phyloP scores from a whole-genome alignment of 2,329 filamentous ascomycete species.

The Colletotrichum navitas region DNA sequence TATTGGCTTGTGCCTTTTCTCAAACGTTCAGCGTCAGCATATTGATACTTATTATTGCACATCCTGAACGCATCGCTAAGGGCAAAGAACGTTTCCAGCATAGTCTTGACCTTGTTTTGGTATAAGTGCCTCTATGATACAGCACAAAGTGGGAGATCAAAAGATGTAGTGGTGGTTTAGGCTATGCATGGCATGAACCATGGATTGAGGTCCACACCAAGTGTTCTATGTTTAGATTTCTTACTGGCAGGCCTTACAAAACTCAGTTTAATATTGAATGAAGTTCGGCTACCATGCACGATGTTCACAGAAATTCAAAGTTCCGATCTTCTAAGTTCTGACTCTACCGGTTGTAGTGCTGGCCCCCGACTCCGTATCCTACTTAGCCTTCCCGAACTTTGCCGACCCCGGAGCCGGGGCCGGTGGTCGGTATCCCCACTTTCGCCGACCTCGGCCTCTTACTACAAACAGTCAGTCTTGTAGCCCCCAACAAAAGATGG shows the following conservation, averaged over 20 bases:
- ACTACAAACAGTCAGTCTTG: neutral
- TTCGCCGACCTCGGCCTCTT: constrained; percentile 19
- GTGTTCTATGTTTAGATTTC: too few species aligned
- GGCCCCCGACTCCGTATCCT: constrained; percentile 5
- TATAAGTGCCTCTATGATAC: neutral
- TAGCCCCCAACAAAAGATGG: neutral
- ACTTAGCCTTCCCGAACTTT: neutral
- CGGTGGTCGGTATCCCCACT: constrained; percentile 4
- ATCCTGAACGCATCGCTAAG: neutral
- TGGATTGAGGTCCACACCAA: too few species aligned
- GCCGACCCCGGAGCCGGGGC: constrained; percentile 4
- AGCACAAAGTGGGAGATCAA: neutral
- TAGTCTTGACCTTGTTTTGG: rapidly evolving
- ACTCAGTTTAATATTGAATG: too few species aligned
- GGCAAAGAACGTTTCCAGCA: rapidly evolving
- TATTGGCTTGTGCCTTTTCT: neutral
- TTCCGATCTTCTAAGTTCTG: neutral
- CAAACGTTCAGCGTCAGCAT: neutral
- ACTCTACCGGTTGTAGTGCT: neutral
- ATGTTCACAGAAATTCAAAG: neutral
- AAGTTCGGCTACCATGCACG: too few species aligned
- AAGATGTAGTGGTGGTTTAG: too few species aligned
- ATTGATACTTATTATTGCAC: neutral
- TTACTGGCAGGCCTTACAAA: too few species aligned
- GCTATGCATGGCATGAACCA: too few species aligned